Evolutionary conservation across 495 filamentous ascomycete species (phyloP), one percentile per base, ranked within the genome.

Genomic region (Penicilliopsis zonata): DNA sequence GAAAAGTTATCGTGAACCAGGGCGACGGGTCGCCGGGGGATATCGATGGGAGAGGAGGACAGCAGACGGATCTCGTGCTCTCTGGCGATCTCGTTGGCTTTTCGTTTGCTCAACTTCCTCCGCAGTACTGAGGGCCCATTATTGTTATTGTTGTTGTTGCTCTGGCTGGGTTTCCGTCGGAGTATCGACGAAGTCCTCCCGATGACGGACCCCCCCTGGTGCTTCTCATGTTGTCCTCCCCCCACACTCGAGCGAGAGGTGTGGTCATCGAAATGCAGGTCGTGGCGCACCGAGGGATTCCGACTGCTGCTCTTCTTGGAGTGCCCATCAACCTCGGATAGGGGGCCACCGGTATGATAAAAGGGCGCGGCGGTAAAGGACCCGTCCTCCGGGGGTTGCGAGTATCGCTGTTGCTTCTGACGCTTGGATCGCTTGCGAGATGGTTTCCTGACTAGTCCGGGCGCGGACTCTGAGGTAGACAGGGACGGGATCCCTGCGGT

Each of bases 61-160:
- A 94, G 80, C n/a, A 81, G 69, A 37, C 76, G 76, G 42, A 94
- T 84, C 56, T 94, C 84, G 33, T 80, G 81, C 50, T 92, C 86
- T 12, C 86, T 69, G 33, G 73, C 65, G 47, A 74, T 72, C 35
- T 92, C 80, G 22, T 79, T 57, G 20, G 75, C 72, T 33, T 79
- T 78, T 34, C 79, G 70, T 57, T 86, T 93, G 63, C 79, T 90
- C 10, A 82, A 76, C 43, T 73, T 81, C 29, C 78, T 74, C 18
- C 76, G 70, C 22, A 74, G 53, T 15, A 80, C 59, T 13, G 57
- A 57, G 1, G 61, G 55, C 4, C 49, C 63, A 59, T 65, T 52
- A n/a, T n/a, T n/a, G n/a, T n/a, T n/a, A n/a, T n/a, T n/a, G n/a
- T n/a, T n/a, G n/a, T n/a, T n/a, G n/a, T n/a, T n/a, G n/a, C n/a